Conservation (phyloP, 495 filamentous ascomycete genomes). For the Hypoxylon cercidicola region DNA sequence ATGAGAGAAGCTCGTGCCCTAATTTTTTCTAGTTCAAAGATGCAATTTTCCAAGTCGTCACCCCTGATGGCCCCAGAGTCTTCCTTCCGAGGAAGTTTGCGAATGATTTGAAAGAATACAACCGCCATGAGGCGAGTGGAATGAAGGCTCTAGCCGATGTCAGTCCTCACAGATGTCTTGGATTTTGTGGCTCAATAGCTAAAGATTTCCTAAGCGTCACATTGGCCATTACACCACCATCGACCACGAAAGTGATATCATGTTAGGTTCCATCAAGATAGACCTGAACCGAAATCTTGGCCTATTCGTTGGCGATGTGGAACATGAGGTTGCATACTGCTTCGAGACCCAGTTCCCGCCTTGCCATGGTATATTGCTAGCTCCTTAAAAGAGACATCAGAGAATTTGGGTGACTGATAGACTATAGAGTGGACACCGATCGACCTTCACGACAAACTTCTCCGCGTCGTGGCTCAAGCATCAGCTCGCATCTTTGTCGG, state of each 20-base stretch:
- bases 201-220: conserved; percentile 45
- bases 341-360: conserved; percentile 52
- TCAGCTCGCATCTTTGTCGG: conserved; percentile 66
- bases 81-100: conserved; percentile 57
- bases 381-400: too few relatives aligned
- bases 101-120: conserved; percentile 58
- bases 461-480: conserved; percentile 60
- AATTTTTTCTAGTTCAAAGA: conserved; percentile 29
- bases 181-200: conserved; percentile 42
- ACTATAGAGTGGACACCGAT: conserved; percentile 51
- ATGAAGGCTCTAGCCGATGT: conserved; percentile 48
- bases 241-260: conserved; percentile 46
- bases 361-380: conserved; percentile 48
- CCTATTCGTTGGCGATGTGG: conserved; percentile 51
- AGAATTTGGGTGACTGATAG: conserved; percentile 26
- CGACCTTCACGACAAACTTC: conserved; percentile 44
- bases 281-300: conserved; percentile 58
- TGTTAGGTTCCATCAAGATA: conserved; percentile 54
- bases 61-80: conserved; percentile 47
- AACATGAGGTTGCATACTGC: conserved; percentile 50
- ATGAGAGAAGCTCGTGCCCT: not conserved
- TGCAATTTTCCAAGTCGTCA: conserved; percentile 55
- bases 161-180: conserved; percentile 5
- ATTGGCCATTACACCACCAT: conserved; percentile 55
- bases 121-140: conserved; percentile 50